Conservation (phyloP, 768 basidiomycete genomes). For the Suillus alpinus region DNA sequence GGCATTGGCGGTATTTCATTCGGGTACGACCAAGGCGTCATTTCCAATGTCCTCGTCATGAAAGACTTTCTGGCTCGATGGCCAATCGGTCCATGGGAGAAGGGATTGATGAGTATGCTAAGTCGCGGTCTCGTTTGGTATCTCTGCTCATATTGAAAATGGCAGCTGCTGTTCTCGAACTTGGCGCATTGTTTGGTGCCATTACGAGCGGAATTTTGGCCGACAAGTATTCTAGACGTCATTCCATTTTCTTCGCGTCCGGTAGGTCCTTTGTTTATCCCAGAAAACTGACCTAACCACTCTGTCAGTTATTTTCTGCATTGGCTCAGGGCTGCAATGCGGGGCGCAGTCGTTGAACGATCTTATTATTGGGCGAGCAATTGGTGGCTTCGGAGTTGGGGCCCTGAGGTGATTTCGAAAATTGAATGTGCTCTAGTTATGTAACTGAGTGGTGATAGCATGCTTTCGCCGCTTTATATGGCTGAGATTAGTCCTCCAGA, state of each 20-base stretch:
- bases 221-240: constrained; percentile 63
- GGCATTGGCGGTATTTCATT: constrained; percentile 77
- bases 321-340: constrained; percentile 71
- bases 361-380: constrained; percentile 65
- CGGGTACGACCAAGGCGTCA: constrained; percentile 84
- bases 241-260: constrained; percentile 67
- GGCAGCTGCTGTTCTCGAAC: constrained; percentile 72
- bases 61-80: constrained; percentile 65
- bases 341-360: constrained; percentile 53
- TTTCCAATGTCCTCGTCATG: constrained; percentile 86
- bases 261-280: constrained; percentile 37
- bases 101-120: constrained; percentile 71
- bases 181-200: constrained; percentile 78
- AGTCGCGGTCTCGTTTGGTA: not conserved
- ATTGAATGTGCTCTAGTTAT: not conserved
- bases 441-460: constrained; percentile 40
- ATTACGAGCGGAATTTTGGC: constrained; percentile 64
- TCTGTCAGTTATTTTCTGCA: constrained; percentile 57
- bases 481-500: constrained; percentile 83
- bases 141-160: not conserved
- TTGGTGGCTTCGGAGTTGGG: constrained; percentile 82
- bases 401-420: constrained; percentile 50
- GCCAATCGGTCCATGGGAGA: constrained; percentile 70
- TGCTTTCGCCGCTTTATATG: constrained; percentile 80
- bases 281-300: not conserved